A percentile compares a stretch with the other conserved stretches of the same genome.
Evolutionary conservation across 257 asterid genomes (phyloP).

Genomic region (Mitragyna speciosa): DNA sequence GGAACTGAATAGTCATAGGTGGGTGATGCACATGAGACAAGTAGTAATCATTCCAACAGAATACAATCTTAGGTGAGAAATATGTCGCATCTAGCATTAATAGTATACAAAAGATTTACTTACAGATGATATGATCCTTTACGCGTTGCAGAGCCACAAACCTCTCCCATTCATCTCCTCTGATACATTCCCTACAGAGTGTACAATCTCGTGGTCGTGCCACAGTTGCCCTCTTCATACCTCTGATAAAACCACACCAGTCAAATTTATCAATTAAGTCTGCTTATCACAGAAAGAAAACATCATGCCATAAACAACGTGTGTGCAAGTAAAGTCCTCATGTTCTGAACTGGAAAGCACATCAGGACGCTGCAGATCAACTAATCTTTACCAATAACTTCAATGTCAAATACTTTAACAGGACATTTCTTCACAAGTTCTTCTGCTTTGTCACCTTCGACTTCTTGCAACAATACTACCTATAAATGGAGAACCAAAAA

Average conservation of each 20-base stretch:
- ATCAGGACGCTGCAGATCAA: not conserved
- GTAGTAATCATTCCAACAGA: not conserved
- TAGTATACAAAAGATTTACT: constrained; percentile 33
- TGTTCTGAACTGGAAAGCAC: not conserved
- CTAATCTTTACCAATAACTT: constrained; percentile 75
- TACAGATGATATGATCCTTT: constrained; percentile 92
- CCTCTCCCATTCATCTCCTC: constrained; percentile 81
- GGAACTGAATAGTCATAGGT: not conserved
- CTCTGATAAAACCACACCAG: constrained; percentile 29
- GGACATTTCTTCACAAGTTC: constrained; percentile 87
- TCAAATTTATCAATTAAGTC: not conserved
- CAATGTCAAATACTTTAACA: constrained; percentile 82
- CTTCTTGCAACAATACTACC: constrained; percentile 74
- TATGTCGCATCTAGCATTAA: not conserved
- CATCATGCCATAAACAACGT: not conserved
- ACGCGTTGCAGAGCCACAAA: constrained; percentile 69
- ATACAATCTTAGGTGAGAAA: not conserved
- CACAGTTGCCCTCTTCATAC: constrained; percentile 67
- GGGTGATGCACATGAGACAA: not conserved
- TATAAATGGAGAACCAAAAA: constrained; percentile 17
- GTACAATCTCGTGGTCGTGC: constrained; percentile 84
- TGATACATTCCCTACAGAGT: constrained; percentile 88
- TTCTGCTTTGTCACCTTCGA: constrained; percentile 73
- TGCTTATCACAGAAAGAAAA: not conserved
- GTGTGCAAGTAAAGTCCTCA: not conserved